phyloP scores from a whole-genome alignment of 257 asterid genomes.

The Catharanthus roseus region DNA sequence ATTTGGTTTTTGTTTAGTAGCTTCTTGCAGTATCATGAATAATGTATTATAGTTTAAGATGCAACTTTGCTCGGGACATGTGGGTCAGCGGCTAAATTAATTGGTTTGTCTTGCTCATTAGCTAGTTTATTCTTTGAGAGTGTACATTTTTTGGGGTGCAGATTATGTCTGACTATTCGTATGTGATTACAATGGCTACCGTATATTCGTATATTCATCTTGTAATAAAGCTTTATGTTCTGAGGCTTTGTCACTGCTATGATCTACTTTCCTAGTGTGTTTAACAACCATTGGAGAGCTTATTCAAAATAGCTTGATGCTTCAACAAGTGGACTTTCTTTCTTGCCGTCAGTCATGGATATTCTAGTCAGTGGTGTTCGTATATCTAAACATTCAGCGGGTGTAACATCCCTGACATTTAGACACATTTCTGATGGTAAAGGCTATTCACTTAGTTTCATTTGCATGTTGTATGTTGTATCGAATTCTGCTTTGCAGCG shows the following conservation, averaged over 20 bases:
- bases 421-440: constrained; percentile 88
- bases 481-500: neutral
- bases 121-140: neutral
- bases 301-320: constrained; percentile 95
- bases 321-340: constrained; percentile 71
- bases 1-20: neutral
- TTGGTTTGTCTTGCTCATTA: neutral
- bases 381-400: constrained; percentile 86
- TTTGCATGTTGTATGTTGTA: constrained; percentile 8
- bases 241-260: constrained; percentile 8
- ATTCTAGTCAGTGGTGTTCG: constrained; percentile 95
- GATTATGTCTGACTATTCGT: constrained; percentile 48
- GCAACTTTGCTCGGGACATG: neutral
- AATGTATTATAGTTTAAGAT: neutral
- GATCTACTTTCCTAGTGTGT: constrained; percentile 50
- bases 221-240: constrained; percentile 2
- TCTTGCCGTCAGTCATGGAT: constrained; percentile 76
- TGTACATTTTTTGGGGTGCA: constrained; percentile 23
- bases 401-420: constrained; percentile 92
- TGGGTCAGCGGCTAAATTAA: neutral
- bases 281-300: constrained; percentile 80
- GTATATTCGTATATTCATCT: neutral
- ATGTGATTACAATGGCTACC: neutral
- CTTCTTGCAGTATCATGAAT: neutral
- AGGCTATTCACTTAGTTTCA: constrained; percentile 10